A percentile compares a stretch with the other conserved stretches of the same genome.
These are phyloP conservation scores for Phytophthora uliginosa DNA, from an alignment of 352 stramenopile genomes.

Conservation along the genomic window DNA sequence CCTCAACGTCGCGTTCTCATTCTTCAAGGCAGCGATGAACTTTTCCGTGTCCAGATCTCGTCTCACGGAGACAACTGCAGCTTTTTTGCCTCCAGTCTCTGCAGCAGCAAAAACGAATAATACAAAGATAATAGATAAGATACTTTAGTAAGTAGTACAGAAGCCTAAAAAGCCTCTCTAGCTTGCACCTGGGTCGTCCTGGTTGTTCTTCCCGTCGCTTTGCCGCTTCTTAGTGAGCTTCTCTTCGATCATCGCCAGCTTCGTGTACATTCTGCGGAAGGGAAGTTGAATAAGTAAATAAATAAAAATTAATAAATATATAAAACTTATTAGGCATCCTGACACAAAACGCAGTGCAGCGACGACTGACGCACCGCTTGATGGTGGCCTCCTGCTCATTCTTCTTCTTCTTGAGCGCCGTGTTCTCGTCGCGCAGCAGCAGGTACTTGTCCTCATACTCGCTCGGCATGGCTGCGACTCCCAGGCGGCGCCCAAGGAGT, in stretches of 20 bases:
- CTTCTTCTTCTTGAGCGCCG: constrained; percentile 91
- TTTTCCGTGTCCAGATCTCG: constrained; percentile 85
- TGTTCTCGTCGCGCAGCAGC: constrained; percentile 87
- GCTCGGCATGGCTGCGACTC: constrained; percentile 45
- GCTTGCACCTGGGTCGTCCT: constrained; percentile 55
- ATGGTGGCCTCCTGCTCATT: constrained; percentile 93
- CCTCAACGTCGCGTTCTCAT: constrained; percentile 72
- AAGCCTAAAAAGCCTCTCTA: neutral
- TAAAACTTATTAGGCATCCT: neutral
- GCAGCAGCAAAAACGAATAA: neutral
- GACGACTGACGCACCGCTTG: constrained; percentile 63
- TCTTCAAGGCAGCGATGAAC: constrained; percentile 84
- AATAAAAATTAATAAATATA: neutral
- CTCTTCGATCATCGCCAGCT: constrained; percentile 91
- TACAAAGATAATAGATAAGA: neutral
- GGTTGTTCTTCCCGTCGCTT: constrained; percentile 62
- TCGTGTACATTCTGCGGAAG: constrained; percentile 86
- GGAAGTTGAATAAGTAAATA: neutral
- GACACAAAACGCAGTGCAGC: neutral
- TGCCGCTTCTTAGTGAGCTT: constrained; percentile 82
- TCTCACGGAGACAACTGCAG: constrained; percentile 38
- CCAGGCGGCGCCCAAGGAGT: neutral
- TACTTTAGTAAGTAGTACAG: neutral
- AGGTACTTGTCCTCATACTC: constrained; percentile 91
- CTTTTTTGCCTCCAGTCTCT: constrained; percentile 47